These are phyloP conservation scores for Mycena maculata DNA, from an alignment of 768 basidiomycete species.

Conservation along the genomic window DNA sequence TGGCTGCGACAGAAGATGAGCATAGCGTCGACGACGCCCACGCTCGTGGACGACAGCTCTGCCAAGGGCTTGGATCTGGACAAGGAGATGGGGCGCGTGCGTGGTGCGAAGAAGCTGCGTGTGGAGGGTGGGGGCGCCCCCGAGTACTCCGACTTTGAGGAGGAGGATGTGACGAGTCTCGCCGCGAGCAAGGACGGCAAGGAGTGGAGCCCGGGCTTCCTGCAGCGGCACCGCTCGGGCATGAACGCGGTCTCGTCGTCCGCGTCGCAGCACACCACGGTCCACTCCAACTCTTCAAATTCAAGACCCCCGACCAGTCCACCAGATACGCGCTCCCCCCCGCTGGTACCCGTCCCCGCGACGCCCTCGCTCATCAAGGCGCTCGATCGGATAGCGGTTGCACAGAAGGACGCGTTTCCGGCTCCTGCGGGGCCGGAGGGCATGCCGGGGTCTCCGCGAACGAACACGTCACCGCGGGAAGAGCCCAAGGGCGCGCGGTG, in stretches of 20 bases:
- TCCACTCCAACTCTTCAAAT: conserved; percentile 25
- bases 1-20: conserved; percentile 40
- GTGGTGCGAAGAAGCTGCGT: conserved; percentile 39
- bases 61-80: conserved; percentile 40
- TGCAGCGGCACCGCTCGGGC: conserved; percentile 51
- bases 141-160: conserved; percentile 62
- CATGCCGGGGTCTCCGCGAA: conserved; percentile 22
- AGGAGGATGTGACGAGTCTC: conserved; percentile 53
- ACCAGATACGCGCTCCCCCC: too few species aligned
- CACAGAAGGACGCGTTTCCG: conserved; percentile 67
- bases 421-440: conserved; percentile 24
- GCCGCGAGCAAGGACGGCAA: conserved; percentile 38
- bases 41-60: conserved; percentile 37
- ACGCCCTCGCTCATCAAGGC: conserved; percentile 75
- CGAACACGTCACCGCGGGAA: conserved; percentile 7
- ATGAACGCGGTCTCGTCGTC: conserved; percentile 37
- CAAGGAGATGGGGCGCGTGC: conserved; percentile 55
- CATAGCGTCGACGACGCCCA: conserved; percentile 36
- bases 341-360: conserved; percentile 61
- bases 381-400: conserved; percentile 67
- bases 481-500: conserved; percentile 45
- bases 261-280: conserved; percentile 39
- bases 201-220: conserved; percentile 64
- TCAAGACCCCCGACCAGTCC: too few species aligned
- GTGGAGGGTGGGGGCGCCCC: conserved; percentile 42